Evolutionary conservation across 805 yeast genomes (phyloP), one percentile per base, ranked within the genome.

Genomic region (Dipodascus geniculatus): DNA sequence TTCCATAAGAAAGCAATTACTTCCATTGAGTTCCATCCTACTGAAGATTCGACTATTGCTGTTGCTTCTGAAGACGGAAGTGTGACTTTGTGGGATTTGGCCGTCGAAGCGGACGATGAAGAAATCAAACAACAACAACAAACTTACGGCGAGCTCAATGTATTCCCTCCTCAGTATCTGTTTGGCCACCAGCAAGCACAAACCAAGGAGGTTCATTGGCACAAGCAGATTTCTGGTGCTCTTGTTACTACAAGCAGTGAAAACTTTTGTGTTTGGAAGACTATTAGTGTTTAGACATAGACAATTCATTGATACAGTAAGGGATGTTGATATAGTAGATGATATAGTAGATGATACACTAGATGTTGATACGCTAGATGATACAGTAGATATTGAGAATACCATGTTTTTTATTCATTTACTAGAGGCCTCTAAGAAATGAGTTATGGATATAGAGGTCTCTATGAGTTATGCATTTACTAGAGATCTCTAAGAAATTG

Each of bases 121-220:
- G 99, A 91, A 70, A 85, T 91, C 60, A 81, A 86, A 55, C 85
- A 84, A 64, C 97, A 91, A 71, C 77, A 80, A 54, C 93, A 85
- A 62, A 78, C 82, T 44, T 77, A 78, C 61, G 69, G 70, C 16
- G 97, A 90, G 62, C 74, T 93, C 60, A 83, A 82, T 60, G 95
- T 85, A 63, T 87, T 91, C 58, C 99, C 99, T 17, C 93, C 98
- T 22, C 99, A 93, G 70, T 76, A 93, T 63, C 74, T 93, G 67
- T 93, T 93, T 72, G 96, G 91, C 48, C 99, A 93, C 69, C 93
- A 98, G 98, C 99, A 93, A 74, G 82, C 83, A 62, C 95, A 93
- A 64, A 97, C 91, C 53, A 93, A 93, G 74, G 99, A 93, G 68
- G 96, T 91, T 50, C 86, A 95, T 71, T 93, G 99, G 99, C 96